These are phyloP conservation scores for Talaromyces sp. DNA, from an alignment of 2,329 filamentous ascomycete genomes.

Conservation along the genomic window DNA sequence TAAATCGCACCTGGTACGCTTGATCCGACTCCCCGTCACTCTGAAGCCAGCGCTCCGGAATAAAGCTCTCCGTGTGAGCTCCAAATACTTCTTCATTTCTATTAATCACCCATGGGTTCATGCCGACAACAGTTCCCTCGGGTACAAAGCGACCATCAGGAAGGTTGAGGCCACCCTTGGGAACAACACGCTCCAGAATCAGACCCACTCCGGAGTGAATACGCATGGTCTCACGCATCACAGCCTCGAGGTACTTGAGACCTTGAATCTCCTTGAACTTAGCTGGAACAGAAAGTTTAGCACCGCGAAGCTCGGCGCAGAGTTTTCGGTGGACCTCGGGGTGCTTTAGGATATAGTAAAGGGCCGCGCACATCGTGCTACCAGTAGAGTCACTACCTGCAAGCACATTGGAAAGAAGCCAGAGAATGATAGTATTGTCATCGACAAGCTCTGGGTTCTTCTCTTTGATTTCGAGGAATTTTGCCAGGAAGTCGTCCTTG, in stretches of 20 bases:
- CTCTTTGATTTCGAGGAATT: constrained; percentile 17
- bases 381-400: constrained; percentile 41
- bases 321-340: constrained; percentile 28
- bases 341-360: constrained; percentile 36
- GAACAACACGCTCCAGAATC: constrained; percentile 55
- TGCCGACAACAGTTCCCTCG: constrained; percentile 47
- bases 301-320: constrained; percentile 23
- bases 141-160: constrained; percentile 27
- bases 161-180: constrained; percentile 31
- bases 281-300: constrained; percentile 15
- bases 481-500: constrained; percentile 12
- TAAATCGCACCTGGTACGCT: constrained; percentile 12
- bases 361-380: constrained; percentile 32
- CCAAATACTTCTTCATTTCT: constrained; percentile 70
- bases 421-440: constrained; percentile 13
- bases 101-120: constrained; percentile 75
- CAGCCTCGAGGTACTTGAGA: constrained; percentile 52
- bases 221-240: constrained; percentile 56
- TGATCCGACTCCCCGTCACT: constrained; percentile 12
- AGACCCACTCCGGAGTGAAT: constrained; percentile 54
- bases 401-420: constrained; percentile 27
- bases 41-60: constrained; percentile 35
- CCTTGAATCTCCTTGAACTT: constrained; percentile 24
- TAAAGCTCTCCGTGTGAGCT: constrained; percentile 62
- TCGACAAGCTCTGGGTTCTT: constrained; percentile 14